phyloP scores from a whole-genome alignment of 1,284 basidiomycete species.

The Heterobasidion parviporum region DNA sequence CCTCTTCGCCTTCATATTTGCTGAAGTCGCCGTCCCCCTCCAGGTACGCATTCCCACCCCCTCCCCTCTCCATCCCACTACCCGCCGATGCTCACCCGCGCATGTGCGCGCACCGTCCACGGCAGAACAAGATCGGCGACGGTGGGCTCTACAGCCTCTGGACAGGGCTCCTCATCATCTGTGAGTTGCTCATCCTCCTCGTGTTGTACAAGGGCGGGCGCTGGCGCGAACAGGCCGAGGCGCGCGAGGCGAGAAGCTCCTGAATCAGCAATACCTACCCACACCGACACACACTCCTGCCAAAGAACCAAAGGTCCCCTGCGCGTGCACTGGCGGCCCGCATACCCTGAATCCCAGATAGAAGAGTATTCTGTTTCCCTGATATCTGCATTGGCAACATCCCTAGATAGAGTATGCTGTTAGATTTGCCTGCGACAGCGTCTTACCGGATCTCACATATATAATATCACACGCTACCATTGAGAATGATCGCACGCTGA shows the following conservation, averaged over 20 bases:
- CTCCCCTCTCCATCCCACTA: neutral
- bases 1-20: constrained; percentile 58
- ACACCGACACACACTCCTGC: too few species aligned
- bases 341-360: too few species aligned
- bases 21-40: constrained; percentile 61
- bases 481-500: too few species aligned
- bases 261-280: too few species aligned
- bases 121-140: constrained; percentile 44
- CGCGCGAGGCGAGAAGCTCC: constrained; percentile 12
- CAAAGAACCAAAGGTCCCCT: too few species aligned
- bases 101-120: neutral
- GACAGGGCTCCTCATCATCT: constrained; percentile 50
- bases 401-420: too few species aligned
- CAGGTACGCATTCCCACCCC: constrained; percentile 31
- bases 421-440: too few species aligned
- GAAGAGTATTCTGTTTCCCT: too few species aligned
- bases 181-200: constrained; percentile 42
- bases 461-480: too few species aligned
- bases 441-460: too few species aligned
- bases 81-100: neutral
- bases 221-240: constrained; percentile 29
- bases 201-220: constrained; percentile 36
- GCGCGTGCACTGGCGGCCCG: too few species aligned
- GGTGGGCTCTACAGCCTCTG: constrained; percentile 75
- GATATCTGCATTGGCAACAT: too few species aligned